These are phyloP conservation scores for Phytophthora vignae DNA, from an alignment of 352 stramenopile genomes.

Conservation along the genomic window DNA sequence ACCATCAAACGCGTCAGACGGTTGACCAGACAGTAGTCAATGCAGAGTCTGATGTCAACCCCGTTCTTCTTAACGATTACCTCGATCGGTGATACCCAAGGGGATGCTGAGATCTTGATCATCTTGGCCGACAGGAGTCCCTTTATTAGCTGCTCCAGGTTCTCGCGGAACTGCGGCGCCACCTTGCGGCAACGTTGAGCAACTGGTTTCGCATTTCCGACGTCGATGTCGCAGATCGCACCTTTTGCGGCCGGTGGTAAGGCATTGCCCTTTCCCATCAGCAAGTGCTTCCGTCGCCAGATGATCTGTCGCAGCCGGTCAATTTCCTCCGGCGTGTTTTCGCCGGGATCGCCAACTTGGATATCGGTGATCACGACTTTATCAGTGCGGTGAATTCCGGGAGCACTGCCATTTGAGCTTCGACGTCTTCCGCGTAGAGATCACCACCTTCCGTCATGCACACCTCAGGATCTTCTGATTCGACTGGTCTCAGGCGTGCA, in stretches of 20 bases:
- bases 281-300: neutral
- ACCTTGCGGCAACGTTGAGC: conserved; percentile 15
- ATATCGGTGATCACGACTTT: conserved; percentile 11
- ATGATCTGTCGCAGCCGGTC: neutral
- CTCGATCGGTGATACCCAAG: conserved; percentile 28
- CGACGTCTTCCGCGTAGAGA: no score
- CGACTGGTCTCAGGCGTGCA: no score
- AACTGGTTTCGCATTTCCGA: conserved; percentile 4
- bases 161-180: conserved; percentile 15
- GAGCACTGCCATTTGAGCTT: no score
- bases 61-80: conserved; percentile 35
- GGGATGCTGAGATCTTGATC: conserved; percentile 4
- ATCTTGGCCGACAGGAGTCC: conserved; percentile 1
- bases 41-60: conserved; percentile 26
- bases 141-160: conserved; percentile 17
- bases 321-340: neutral
- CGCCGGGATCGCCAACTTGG: neutral
- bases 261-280: conserved; percentile 24
- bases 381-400: neutral
- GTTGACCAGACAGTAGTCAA: conserved; percentile 26
- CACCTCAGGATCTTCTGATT: no score
- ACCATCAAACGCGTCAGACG: conserved; percentile 14
- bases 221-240: conserved; percentile 24
- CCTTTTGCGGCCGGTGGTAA: conserved; percentile 16
- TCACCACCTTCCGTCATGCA: no score